Conservation (phyloP, 78 protist species). For the Creolimax fragrantissima region DNA sequence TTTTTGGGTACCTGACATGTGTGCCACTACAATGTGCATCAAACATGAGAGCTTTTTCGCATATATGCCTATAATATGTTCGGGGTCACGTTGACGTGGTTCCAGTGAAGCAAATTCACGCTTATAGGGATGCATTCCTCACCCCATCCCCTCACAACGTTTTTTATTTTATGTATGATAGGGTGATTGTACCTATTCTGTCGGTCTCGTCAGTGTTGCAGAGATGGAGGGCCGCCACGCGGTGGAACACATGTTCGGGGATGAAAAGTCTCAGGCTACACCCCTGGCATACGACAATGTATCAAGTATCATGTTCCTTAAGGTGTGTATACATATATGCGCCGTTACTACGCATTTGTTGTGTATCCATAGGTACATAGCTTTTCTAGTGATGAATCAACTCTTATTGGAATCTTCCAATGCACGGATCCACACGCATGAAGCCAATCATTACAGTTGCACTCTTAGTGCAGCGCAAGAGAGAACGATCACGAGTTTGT, state of each 20-base stretch:
- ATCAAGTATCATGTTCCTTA: slow-evolving; percentile 14
- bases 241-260: background rate
- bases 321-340: background rate
- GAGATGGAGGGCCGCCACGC: slow-evolving; percentile 33
- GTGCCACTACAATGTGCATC: no score
- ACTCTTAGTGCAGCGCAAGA: background rate
- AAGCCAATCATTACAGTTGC: background rate
- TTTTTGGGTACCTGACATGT: no score
- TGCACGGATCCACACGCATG: background rate
- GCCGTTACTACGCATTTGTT: no score
- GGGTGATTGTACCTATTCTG: slow-evolving; percentile 8
- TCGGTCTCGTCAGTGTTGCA: slow-evolving; percentile 16
- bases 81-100: no score
- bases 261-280: background rate
- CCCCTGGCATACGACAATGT: background rate
- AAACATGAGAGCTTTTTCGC: no score
- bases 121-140: no score
- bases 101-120: no score
- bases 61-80: no score
- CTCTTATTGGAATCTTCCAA: background rate
- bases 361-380: background rate
- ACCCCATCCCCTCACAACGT: no score
- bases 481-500: background rate
- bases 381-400: background rate
- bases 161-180: no score